Base-by-base conservation (phyloP, 192 early-diverging fungal species). In the Chytriomyces confervae region DNA sequence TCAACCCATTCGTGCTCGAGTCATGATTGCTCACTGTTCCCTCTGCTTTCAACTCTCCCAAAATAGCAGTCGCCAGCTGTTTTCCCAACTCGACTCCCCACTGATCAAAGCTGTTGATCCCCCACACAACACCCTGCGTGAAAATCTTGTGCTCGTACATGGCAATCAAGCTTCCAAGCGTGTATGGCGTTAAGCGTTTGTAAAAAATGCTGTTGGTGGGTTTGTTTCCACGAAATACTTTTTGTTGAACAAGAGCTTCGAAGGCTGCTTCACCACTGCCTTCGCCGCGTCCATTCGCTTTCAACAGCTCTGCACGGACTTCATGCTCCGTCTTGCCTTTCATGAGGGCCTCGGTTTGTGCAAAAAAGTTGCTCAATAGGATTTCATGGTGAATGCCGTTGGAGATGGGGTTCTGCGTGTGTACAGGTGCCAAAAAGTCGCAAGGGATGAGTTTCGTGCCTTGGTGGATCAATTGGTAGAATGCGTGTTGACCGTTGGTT, bases 111-210 rank as follows among this genome's bases (percentile, higher is more conserved):
- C 93, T 95, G 89, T 99, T 99, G 84, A 99, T 94, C 82, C 94
- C 89, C 97, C 97, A 99, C 77, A 99, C 92, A 45, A 95, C 92
- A 65, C 97, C 97, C 85, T 99, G 97, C 16, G 94, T 94, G 82
- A 99, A 99, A 81, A 99, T 99, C 91, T 99, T 99, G 92, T 99
- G 97, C 87, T 99, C 97, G 80, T 99, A 99, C 83, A 99, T 80
- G 24, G 97, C 95, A 85, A 99, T 93, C 77, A 99, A 81, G n/a
- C 89, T 85, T 23, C 97, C 97, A 5, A 99, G 87, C 5, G 94
- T 95, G 49, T 89, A 89, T 9, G 97, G 97, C 23, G 93, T 95
- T 62, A 99, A 85, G 81, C 94, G 92, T 78, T 97, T 91, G 90
- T 98, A 93, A 76, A 99, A 78, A 81, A 99, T 92, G 72, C 93